Percentiles rank a stretch among this genome's conserved stretches.
These are phyloP conservation scores for Pseudocercospora pini-densiflorae DNA, from an alignment of 2,329 filamentous ascomycete species.

Conservation along the genomic window DNA sequence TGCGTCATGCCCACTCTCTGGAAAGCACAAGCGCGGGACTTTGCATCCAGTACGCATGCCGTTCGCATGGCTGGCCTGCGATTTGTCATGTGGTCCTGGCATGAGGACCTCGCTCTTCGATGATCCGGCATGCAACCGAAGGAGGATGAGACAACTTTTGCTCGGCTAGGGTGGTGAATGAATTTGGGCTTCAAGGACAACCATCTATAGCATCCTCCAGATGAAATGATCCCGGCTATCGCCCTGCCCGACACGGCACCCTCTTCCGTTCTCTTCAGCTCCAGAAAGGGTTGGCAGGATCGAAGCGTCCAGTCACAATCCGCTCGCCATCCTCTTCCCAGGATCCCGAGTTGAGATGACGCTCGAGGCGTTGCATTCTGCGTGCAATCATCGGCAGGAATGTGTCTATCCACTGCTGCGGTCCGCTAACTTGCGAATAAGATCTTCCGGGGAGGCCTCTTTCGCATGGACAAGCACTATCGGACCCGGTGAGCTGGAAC, in stretches of 20 bases:
- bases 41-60: constrained; percentile 27
- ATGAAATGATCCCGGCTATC: constrained; percentile 17
- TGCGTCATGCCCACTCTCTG: constrained; percentile 17
- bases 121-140: constrained; percentile 19
- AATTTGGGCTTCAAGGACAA: constrained; percentile 20
- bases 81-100: constrained; percentile 27
- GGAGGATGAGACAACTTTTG: constrained; percentile 8
- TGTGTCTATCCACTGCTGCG: constrained; percentile 19
- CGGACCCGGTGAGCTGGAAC: constrained; percentile 24
- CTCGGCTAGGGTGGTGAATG: constrained; percentile 10
- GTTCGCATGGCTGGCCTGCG: constrained; percentile 27
- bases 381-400: constrained; percentile 13
- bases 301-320: constrained; percentile 4
- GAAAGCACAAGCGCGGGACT: constrained; percentile 19
- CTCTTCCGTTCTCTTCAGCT: constrained; percentile 12
- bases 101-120: constrained; percentile 11
- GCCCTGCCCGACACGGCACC: constrained; percentile 7
- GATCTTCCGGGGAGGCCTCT: constrained; percentile 22
- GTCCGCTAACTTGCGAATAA: constrained; percentile 24
- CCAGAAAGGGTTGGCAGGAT: constrained; percentile 2
- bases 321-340: neutral
- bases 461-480: constrained; percentile 24
- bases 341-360: constrained; percentile 6
- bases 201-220: constrained; percentile 19
- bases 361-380: constrained; percentile 4